Evolutionary conservation across 768 basidiomycete species (phyloP).

Genomic region (Termitomyces bulborhizus): DNA sequence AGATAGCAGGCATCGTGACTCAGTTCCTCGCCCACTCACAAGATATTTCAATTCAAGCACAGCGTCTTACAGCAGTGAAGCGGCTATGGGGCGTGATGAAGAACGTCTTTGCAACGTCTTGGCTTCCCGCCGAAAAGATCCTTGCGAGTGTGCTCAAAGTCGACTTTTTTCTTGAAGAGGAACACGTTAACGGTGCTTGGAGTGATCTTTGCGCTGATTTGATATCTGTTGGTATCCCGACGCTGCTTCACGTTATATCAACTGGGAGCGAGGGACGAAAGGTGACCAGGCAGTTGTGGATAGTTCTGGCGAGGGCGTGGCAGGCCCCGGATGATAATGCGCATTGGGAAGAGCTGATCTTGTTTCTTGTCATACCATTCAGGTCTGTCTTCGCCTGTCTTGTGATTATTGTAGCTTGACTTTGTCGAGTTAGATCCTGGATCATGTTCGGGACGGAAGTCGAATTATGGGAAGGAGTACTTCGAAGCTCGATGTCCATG

Average conservation of each 20-base stretch:
- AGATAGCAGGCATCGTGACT: slow-evolving; percentile 27
- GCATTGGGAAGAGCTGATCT: slow-evolving; percentile 34
- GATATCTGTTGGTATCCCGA: slow-evolving; percentile 33
- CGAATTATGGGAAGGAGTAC: slow-evolving; percentile 33
- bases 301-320: slow-evolving; percentile 30
- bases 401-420: background rate
- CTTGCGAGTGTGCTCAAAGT: slow-evolving; percentile 39
- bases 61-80: slow-evolving; percentile 30
- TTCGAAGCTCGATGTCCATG: slow-evolving; percentile 24
- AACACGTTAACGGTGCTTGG: slow-evolving; percentile 37
- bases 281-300: slow-evolving; percentile 44
- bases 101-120: slow-evolving; percentile 35
- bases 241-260: slow-evolving; percentile 29
- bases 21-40: slow-evolving; percentile 26
- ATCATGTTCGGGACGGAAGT: slow-evolving; percentile 33
- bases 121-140: slow-evolving; percentile 42
- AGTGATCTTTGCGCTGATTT: slow-evolving; percentile 41
- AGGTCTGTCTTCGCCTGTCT: slow-evolving; percentile 26
- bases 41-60: slow-evolving; percentile 23
- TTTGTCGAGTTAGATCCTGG: slow-evolving; percentile 35
- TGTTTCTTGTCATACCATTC: slow-evolving; percentile 42
- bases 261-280: slow-evolving; percentile 24
- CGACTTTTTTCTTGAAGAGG: slow-evolving; percentile 33
- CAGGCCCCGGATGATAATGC: slow-evolving; percentile 17
- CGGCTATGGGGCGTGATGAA: slow-evolving; percentile 48